Conservation (phyloP, 768 basidiomycete species). For the Cubamyces sp. region DNA sequence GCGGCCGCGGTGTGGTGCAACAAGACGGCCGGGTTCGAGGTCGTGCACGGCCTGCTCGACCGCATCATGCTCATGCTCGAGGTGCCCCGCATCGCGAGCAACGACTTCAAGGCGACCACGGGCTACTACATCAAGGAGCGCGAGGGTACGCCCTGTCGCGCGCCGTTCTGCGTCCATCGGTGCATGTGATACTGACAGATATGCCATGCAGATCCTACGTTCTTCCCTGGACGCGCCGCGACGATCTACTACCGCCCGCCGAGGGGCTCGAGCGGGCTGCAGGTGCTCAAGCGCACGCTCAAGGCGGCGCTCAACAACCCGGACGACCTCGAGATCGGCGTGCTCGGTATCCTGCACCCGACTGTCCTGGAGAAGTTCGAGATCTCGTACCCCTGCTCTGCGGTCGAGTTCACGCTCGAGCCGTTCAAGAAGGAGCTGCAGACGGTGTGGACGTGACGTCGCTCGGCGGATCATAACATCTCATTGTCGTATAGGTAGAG, state of each 20-base stretch:
- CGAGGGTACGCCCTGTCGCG: slow-evolving; percentile 60
- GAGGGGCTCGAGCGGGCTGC: slow-evolving; percentile 32
- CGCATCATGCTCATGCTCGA: slow-evolving; percentile 96
- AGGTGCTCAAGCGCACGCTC: slow-evolving; percentile 47
- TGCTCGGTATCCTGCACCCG: slow-evolving; percentile 93
- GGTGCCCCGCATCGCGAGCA: slow-evolving; percentile 72
- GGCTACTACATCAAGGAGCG: slow-evolving; percentile 95
- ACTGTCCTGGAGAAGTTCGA: slow-evolving; percentile 91
- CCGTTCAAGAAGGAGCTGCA: slow-evolving; percentile 76
- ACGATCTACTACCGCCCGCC: slow-evolving; percentile 83
- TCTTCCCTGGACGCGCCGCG: slow-evolving; percentile 95
- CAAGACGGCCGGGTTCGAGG: slow-evolving; percentile 95
- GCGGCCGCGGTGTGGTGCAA: slow-evolving; percentile 96
- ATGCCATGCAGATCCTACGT: slow-evolving; percentile 75
- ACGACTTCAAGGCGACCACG: slow-evolving; percentile 55
- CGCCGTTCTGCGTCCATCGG: not conserved
- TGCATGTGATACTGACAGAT: not conserved
- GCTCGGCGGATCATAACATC: no score
- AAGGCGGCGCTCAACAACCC: slow-evolving; percentile 46
- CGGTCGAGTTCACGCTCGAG: slow-evolving; percentile 91
- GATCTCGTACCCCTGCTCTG: slow-evolving; percentile 92
- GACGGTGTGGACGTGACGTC: slow-evolving; percentile 20
- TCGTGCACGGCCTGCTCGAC: slow-evolving; percentile 93
- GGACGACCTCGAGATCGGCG: slow-evolving; percentile 78
- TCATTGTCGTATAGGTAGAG: not conserved